A percentile compares a stretch with the other conserved stretches of the same genome.
These are phyloP conservation scores for Daldinia sp. DNA, from an alignment of 2,329 filamentous ascomycete species.

Conservation along the genomic window DNA sequence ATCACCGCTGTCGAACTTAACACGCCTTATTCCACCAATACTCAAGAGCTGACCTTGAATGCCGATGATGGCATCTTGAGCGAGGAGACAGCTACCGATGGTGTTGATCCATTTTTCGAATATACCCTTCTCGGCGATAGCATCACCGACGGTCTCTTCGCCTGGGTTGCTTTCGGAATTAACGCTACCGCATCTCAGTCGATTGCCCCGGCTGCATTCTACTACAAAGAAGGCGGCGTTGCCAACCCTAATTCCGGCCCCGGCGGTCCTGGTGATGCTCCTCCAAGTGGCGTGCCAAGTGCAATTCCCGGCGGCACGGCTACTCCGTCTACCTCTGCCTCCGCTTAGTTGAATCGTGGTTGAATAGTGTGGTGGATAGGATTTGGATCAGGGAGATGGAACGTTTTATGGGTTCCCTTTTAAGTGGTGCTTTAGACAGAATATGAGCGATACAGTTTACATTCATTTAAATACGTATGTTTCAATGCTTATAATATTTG, in stretches of 20 bases:
- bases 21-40: background rate
- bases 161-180: slow-evolving; percentile 67
- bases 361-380: background rate
- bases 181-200: slow-evolving; percentile 49
- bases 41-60: background rate
- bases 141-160: slow-evolving; percentile 65
- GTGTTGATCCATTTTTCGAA: slow-evolving; percentile 57
- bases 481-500: no score
- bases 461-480: background rate
- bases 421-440: background rate
- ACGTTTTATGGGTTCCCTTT: background rate
- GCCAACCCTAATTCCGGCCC: background rate
- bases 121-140: slow-evolving; percentile 69
- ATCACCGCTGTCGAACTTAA: background rate
- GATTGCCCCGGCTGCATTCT: background rate
- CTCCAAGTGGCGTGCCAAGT: background rate
- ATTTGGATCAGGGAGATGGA: background rate
- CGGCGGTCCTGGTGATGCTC: background rate
- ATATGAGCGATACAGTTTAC: background rate
- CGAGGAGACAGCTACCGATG: slow-evolving; percentile 37
- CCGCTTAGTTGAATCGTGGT: background rate
- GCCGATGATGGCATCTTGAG: background rate
- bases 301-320: background rate
- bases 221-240: background rate
- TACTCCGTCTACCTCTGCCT: background rate